A percentile compares a stretch with the other conserved stretches of the same genome.
Conservation (phyloP, 495 filamentous ascomycete species). For the Aspergillus asperescens region DNA sequence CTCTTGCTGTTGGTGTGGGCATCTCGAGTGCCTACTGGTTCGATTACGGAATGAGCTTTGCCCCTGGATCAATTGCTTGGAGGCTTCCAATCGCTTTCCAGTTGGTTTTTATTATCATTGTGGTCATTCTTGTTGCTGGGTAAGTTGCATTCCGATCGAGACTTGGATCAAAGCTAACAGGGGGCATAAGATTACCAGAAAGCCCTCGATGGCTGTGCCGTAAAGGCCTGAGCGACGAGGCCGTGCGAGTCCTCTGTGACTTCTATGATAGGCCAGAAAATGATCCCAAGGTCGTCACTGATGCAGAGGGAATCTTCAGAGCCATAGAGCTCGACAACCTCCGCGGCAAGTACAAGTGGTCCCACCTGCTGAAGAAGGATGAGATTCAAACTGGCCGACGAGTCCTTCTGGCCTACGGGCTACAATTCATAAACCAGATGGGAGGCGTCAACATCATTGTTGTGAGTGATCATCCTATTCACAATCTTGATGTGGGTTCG, state of each 20-base stretch:
- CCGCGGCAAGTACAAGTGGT: slow-evolving; percentile 42
- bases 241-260: slow-evolving; percentile 45
- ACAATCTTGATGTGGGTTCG: background rate
- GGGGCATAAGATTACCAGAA: slow-evolving; percentile 32
- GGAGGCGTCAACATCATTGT: slow-evolving; percentile 50
- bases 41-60: slow-evolving; percentile 41
- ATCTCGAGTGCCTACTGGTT: slow-evolving; percentile 43
- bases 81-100: slow-evolving; percentile 43
- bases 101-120: slow-evolving; percentile 34
- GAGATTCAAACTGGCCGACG: slow-evolving; percentile 48
- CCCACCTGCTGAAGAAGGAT: slow-evolving; percentile 45
- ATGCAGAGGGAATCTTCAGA: slow-evolving; percentile 40
- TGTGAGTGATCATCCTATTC: slow-evolving; percentile 12
- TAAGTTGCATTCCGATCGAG: slow-evolving; percentile 10
- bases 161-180: background rate
- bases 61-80: slow-evolving; percentile 35
- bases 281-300: slow-evolving; percentile 38
- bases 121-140: slow-evolving; percentile 33
- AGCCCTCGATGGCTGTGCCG: slow-evolving; percentile 43
- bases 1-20: slow-evolving; percentile 37
- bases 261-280: slow-evolving; percentile 39
- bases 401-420: slow-evolving; percentile 45
- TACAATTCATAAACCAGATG: slow-evolving; percentile 28
- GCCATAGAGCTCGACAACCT: slow-evolving; percentile 41
- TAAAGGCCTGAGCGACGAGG: slow-evolving; percentile 38